Conservation (phyloP, 805 yeast species). For the Saccharomycopsis babjevae region DNA sequence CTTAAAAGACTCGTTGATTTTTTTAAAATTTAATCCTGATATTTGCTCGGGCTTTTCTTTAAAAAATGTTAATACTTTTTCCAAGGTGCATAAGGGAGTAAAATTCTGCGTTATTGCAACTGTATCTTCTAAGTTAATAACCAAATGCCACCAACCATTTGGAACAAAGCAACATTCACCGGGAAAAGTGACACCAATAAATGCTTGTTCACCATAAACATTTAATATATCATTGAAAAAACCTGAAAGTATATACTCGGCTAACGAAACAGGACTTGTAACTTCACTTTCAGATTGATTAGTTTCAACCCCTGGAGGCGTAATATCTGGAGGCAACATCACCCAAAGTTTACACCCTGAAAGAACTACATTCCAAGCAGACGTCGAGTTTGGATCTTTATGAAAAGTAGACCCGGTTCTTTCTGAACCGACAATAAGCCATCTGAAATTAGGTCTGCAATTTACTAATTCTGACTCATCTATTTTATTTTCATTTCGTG, state of each 20-base stretch:
- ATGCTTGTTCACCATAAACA: slow-evolving; percentile 24
- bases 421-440: slow-evolving; percentile 80
- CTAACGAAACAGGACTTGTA: slow-evolving; percentile 83
- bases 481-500: slow-evolving; percentile 20
- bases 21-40: slow-evolving; percentile 64
- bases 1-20: slow-evolving; percentile 27
- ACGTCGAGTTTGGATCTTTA: slow-evolving; percentile 84
- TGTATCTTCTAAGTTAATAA: slow-evolving; percentile 73
- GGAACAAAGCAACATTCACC: slow-evolving; percentile 88
- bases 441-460: slow-evolving; percentile 82
- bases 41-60: slow-evolving; percentile 59
- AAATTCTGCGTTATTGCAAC: slow-evolving; percentile 87
- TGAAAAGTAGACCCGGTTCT: slow-evolving; percentile 86
- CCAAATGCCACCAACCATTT: slow-evolving; percentile 96
- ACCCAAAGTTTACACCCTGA: slow-evolving; percentile 77
- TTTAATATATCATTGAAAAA: slow-evolving; percentile 61
- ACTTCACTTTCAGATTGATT: slow-evolving; percentile 76
- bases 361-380: slow-evolving; percentile 81
- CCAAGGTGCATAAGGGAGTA: slow-evolving; percentile 56
- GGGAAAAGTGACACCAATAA: slow-evolving; percentile 63
- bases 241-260: slow-evolving; percentile 84
- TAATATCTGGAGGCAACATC: slow-evolving; percentile 68
- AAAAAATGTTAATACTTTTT: slow-evolving; percentile 57
- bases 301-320: slow-evolving; percentile 81
- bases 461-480: slow-evolving; percentile 20